phyloP scores from a whole-genome alignment of 139 green algal genomes.

The Haematococcus sp. region DNA sequence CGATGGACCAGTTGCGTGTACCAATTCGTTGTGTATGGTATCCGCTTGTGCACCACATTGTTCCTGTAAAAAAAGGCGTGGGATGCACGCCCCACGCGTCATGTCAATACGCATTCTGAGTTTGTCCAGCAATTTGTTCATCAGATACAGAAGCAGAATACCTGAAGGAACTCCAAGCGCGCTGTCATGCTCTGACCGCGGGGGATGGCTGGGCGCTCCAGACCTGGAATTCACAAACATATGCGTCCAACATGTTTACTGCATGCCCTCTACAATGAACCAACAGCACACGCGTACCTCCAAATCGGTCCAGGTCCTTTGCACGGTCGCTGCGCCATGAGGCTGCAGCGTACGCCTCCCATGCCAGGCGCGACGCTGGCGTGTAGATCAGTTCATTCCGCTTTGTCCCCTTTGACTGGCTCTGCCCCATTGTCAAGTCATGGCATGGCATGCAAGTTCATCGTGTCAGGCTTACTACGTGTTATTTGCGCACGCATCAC shows the following conservation, averaged over 20 bases:
- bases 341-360: background rate
- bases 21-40: no score
- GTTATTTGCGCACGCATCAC: no score
- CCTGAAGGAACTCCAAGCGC: slow-evolving; percentile 1
- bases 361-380: background rate
- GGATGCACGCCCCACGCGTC: background rate
- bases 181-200: background rate
- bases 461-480: no score
- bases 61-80: background rate
- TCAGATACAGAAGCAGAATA: background rate
- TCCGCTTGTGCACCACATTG: background rate
- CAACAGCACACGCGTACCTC: background rate
- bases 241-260: background rate
- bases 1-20: no score
- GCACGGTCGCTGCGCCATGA: slow-evolving; percentile 5
- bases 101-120: background rate
- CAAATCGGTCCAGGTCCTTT: background rate
- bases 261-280: background rate
- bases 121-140: background rate
- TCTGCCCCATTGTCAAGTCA: no score
- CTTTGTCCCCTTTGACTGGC: no score
- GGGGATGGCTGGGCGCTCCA: background rate
- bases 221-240: background rate
- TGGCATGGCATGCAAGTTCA: no score
- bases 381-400: background rate